Percentiles rank a stretch among this genome's conserved stretches.
These are phyloP conservation scores for Botrytis sinoallii DNA, from an alignment of 2,329 filamentous ascomycete species.

Conservation along the genomic window DNA sequence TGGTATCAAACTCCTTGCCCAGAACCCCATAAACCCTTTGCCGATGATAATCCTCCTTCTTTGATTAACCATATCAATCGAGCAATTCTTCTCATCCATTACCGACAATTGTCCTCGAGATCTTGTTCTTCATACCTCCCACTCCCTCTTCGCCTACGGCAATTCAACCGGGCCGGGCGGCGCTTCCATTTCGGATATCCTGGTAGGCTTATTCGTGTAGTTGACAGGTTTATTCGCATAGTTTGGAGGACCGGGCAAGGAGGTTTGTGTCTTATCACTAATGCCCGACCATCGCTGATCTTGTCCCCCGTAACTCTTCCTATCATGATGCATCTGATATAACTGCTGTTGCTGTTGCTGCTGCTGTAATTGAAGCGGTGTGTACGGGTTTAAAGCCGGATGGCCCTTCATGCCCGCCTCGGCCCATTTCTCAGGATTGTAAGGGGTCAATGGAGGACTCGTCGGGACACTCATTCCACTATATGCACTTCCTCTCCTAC, in stretches of 20 bases:
- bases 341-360: neutral
- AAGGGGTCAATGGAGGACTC: slow-evolving; percentile 13
- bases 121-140: no score
- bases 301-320: slow-evolving; percentile 3
- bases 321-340: slow-evolving; percentile 7
- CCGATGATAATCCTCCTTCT: neutral
- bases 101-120: neutral
- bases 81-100: neutral
- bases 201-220: neutral
- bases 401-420: slow-evolving; percentile 2
- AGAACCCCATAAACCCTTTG: neutral
- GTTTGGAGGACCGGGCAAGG: neutral
- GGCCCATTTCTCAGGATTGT: slow-evolving; percentile 15
- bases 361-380: slow-evolving; percentile 1
- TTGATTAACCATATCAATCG: neutral
- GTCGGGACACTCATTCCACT: neutral
- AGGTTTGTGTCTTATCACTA: slow-evolving; percentile 6
- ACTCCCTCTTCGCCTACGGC: neutral
- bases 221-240: slow-evolving; percentile 6
- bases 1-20: neutral
- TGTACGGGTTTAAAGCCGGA: neutral
- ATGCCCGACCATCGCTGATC: slow-evolving; percentile 8
- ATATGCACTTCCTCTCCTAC: slow-evolving; percentile 11
- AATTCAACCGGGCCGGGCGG: slow-evolving; percentile 8
- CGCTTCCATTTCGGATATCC: slow-evolving; percentile 16